These are phyloP conservation scores for Saccharum spontaneum DNA, from an alignment of 176 grass and related monocot species.

Conservation along the genomic window DNA sequence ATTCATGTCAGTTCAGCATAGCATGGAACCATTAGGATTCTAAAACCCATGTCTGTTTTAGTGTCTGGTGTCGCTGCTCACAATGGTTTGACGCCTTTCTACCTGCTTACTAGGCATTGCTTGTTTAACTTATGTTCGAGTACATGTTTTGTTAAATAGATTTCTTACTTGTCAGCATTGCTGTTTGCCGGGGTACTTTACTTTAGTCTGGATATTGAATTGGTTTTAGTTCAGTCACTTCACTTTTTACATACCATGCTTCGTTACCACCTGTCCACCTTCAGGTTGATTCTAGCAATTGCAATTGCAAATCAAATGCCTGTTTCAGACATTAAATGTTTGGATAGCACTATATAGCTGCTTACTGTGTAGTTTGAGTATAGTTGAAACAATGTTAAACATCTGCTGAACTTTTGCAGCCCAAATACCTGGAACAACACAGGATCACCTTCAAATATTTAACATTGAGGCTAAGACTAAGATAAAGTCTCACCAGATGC, in stretches of 20 bases:
- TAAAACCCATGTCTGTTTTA: not conserved
- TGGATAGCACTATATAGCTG: too few relatives aligned
- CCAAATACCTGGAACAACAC: conserved; percentile 85
- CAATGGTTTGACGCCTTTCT: not conserved
- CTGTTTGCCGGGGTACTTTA: not conserved
- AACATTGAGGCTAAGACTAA: conserved; percentile 97
- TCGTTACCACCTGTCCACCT: too few relatives aligned
- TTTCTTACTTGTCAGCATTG: not conserved
- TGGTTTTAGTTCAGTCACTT: not conserved
- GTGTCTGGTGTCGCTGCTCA: not conserved
- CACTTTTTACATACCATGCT: too few relatives aligned
- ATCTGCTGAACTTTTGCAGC: conserved; percentile 55
- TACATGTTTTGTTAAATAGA: not conserved
- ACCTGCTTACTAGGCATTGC: not conserved
- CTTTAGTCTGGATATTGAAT: not conserved
- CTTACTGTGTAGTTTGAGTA: not conserved
- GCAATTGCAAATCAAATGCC: not conserved
- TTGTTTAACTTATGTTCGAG: not conserved
- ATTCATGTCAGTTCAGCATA: not conserved
- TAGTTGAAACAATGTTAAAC: not conserved
- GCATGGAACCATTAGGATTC: not conserved
- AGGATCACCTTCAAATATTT: conserved; percentile 98
- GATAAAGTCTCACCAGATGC: conserved; percentile 98
- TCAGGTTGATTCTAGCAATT: not conserved
- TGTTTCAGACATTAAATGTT: not conserved